These are phyloP conservation scores for Coemansia sp. DNA, from an alignment of 192 early-diverging fungal genomes.

Conservation along the genomic window DNA sequence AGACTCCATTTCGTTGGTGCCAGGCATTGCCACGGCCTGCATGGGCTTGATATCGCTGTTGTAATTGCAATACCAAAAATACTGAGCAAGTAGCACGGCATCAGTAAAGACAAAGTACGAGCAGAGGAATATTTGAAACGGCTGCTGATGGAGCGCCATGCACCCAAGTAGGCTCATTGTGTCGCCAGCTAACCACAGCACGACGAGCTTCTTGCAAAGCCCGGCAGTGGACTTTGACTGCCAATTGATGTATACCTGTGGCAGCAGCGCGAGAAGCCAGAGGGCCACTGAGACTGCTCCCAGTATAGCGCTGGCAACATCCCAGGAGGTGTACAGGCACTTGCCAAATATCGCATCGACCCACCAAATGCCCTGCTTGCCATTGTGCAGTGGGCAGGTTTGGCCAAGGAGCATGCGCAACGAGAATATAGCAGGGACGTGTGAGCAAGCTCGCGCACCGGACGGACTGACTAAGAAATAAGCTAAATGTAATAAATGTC, in stretches of 20 bases:
- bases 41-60: neutral
- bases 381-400: slow-evolving; percentile 10
- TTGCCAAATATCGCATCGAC: slow-evolving; percentile 4
- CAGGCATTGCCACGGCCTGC: neutral
- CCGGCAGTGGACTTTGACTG: slow-evolving; percentile 16
- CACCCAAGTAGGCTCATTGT: slow-evolving; percentile 67
- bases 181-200: slow-evolving; percentile 56
- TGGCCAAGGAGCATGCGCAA: neutral
- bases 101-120: slow-evolving; percentile 50
- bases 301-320: slow-evolving; percentile 6
- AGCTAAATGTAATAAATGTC: too few relatives aligned
- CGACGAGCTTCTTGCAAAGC: slow-evolving; percentile 9
- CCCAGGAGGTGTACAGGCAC: slow-evolving; percentile 18
- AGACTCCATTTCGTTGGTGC: neutral
- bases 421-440: neutral
- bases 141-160: slow-evolving; percentile 64
- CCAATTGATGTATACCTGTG: slow-evolving; percentile 34
- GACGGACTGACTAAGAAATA: too few relatives aligned
- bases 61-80: slow-evolving; percentile 20
- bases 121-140: slow-evolving; percentile 58
- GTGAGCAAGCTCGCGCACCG: too few relatives aligned
- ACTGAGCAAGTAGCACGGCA: slow-evolving; percentile 31
- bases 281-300: slow-evolving; percentile 15
- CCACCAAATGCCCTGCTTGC: slow-evolving; percentile 21
- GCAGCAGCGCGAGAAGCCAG: slow-evolving; percentile 27